Base-by-base conservation (phyloP, 495 filamentous ascomycete species). In the Trichoderma erinaceum region DNA sequence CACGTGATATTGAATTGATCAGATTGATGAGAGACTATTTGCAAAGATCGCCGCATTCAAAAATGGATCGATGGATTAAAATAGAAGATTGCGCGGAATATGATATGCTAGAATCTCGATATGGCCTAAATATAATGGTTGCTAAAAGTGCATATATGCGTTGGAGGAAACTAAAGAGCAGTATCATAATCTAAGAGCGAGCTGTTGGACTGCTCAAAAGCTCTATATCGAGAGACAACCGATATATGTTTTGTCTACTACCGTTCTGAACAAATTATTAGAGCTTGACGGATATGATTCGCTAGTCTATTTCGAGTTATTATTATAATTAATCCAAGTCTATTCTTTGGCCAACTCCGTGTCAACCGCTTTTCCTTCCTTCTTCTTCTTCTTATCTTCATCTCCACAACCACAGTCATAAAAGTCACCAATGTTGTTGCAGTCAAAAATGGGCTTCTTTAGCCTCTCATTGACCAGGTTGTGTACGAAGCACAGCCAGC, bases 331-430 rank as follows among this genome's bases (percentile, higher is more conserved):
- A 56, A 23, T 25, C 8, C 50, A 23, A 8, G 15, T 35, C 56
- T 61, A 61, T 35, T 61, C 56, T 10, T 61, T 68, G 4, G 15
- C 23, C 23, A 27, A 5, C 5, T 64, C 67, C 27, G 16, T 2
- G 2, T 74, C 75, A 64, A 71, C 71, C 8, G 70, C 64, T 38
- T 65, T 68, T n/a, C 35, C 18, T 64, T 64, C 29, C 68, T 66
- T 16, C 66, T 69, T 25, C 66, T 69, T 25, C 21, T 82, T 76
- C 67, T 73, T 76, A 41, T 84, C 87, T 66, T 93, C 92, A 38
- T 92, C 93, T 3, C 88, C 90, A 75, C 95, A 99, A 15, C 95
- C 95, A 72, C 95, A 99, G 76, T 99, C 93, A 76, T 99, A 99
- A 71, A 92, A 90, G 68, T 96, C 92, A 3, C 92, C 92, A 68